phyloP scores from a whole-genome alignment of 2,329 filamentous ascomycete species.

The Botrytis fabae region DNA sequence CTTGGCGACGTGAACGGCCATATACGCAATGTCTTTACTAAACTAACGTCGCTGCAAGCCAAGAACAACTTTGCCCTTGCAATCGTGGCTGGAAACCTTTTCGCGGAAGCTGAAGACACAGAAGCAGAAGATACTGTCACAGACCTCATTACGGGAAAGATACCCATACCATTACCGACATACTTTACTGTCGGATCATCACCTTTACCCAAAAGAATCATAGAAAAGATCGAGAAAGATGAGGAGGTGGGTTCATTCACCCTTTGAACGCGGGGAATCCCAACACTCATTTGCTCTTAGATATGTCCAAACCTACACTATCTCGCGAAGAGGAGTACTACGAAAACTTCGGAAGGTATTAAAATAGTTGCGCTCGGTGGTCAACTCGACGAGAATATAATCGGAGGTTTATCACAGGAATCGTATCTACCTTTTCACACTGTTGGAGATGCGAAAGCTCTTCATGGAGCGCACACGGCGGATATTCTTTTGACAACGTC shows the following conservation, averaged over 20 bases:
- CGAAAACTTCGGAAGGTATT: slow-evolving; percentile 87
- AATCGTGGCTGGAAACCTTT: slow-evolving; percentile 81
- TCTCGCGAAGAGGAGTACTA: slow-evolving; percentile 47
- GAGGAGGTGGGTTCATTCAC: slow-evolving; percentile 50
- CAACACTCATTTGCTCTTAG: slow-evolving; percentile 37
- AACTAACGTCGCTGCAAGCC: slow-evolving; percentile 74
- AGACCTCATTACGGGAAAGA: slow-evolving; percentile 69
- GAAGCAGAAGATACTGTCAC: slow-evolving; percentile 60
- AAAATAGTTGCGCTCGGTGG: slow-evolving; percentile 87
- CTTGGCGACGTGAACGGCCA: slow-evolving; percentile 81
- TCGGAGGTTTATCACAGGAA: slow-evolving; percentile 65
- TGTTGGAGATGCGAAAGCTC: slow-evolving; percentile 70
- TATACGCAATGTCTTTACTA: slow-evolving; percentile 73
- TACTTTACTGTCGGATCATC: slow-evolving; percentile 84
- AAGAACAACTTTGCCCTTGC: slow-evolving; percentile 90
- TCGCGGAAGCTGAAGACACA: slow-evolving; percentile 63
- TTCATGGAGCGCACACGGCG: slow-evolving; percentile 73
- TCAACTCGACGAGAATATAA: slow-evolving; percentile 59
- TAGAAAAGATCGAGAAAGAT: slow-evolving; percentile 71
- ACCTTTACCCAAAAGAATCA: slow-evolving; percentile 68
- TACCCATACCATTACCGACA: slow-evolving; percentile 75
- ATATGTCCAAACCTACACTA: slow-evolving; percentile 83
- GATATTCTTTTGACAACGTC: slow-evolving; percentile 86
- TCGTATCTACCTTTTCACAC: slow-evolving; percentile 78
- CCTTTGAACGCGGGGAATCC: slow-evolving; percentile 14